These are phyloP conservation scores for Euptelea pleiosperma DNA, from an alignment of 164 flowering plant genomes.

Conservation along the genomic window DNA sequence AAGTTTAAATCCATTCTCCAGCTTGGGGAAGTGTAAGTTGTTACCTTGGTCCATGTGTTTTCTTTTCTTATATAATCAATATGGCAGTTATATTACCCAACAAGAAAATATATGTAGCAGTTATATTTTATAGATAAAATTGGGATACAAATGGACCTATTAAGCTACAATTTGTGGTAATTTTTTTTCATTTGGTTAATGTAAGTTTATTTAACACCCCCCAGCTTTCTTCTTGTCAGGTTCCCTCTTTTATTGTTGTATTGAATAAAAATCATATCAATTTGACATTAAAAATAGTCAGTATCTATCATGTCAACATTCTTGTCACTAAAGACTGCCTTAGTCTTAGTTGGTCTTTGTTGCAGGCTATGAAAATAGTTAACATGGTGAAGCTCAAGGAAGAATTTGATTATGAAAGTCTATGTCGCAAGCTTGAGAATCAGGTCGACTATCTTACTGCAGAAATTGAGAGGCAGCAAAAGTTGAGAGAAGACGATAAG, in stretches of 20 bases:
- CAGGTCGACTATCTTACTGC: constrained; percentile 71
- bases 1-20: too few species aligned
- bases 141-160: too few species aligned
- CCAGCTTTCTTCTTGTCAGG: too few species aligned
- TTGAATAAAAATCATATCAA: neutral
- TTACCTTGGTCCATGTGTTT: too few species aligned
- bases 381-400: constrained; percentile 81
- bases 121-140: too few species aligned
- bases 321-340: neutral
- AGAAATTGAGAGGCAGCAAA: constrained; percentile 70
- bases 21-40: too few species aligned
- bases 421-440: constrained; percentile 73
- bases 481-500: constrained; percentile 49
- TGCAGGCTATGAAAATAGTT: constrained; percentile 86
- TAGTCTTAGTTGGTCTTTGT: constrained; percentile 10
- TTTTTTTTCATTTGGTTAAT: too few species aligned
- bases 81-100: too few species aligned
- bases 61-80: too few species aligned
- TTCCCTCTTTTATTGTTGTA: neutral
- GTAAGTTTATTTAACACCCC: too few species aligned
- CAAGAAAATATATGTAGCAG: too few species aligned
- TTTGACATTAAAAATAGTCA: neutral
- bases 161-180: too few species aligned
- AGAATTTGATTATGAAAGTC: constrained; percentile 88
- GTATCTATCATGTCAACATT: neutral